Percentiles rank a stretch among this genome's conserved stretches.
Conservation (phyloP, 169 alveolate species). For the Eimeria sp. region DNA sequence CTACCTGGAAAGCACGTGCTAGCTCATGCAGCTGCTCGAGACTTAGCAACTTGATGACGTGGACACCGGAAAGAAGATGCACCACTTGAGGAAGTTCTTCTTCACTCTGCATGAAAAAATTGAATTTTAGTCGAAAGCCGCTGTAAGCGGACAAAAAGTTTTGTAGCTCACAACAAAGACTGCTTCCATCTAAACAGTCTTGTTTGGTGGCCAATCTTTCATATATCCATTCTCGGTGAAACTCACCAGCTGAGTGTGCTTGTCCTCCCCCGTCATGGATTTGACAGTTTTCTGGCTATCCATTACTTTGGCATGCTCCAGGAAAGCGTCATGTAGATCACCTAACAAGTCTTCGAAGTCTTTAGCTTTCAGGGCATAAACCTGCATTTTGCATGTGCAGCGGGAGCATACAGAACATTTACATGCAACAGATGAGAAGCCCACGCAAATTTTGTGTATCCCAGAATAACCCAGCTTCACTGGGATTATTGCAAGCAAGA, state of each 20-base stretch:
- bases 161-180: neutral
- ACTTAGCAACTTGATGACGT: conserved; percentile 74
- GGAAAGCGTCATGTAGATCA: conserved; percentile 48
- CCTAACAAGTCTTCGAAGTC: conserved; percentile 66
- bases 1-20: conserved; percentile 75
- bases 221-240: neutral
- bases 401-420: neutral
- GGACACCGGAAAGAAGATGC: conserved; percentile 71
- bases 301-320: conserved; percentile 69
- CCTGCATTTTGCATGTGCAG: conserved; percentile 2
- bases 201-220: neutral
- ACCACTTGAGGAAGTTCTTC: conserved; percentile 58
- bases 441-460: neutral
- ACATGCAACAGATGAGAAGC: neutral
- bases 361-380: conserved; percentile 71
- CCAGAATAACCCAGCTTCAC: neutral
- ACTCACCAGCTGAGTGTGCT: conserved; percentile 42
- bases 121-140: neutral
- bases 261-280: conserved; percentile 26
- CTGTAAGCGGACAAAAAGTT: neutral
- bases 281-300: conserved; percentile 64
- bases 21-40: conserved; percentile 38
- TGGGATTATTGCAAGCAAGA: neutral
- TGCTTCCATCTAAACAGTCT: neutral
- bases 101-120: conserved; percentile 43